Evolutionary conservation across 2,329 filamentous ascomycete genomes (phyloP), one percentile per base, ranked within the genome.

Genomic region (Verticillium dahliae): DNA sequence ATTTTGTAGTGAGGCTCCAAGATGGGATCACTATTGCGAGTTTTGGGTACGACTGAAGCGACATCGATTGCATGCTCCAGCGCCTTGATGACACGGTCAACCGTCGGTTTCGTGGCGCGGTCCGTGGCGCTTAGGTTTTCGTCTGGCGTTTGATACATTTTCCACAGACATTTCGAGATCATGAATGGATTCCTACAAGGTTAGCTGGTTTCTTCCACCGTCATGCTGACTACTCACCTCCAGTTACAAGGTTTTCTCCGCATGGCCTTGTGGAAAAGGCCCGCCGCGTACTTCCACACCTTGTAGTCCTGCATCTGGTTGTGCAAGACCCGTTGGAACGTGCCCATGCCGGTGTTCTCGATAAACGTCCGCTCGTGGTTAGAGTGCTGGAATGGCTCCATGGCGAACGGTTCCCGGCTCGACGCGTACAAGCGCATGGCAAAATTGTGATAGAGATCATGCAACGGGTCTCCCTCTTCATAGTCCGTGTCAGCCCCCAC

Each of bases 1-100:
- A 97, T 88, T 76, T 96, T 97, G 80, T 96, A 97, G 71, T 97
- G 92, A 3, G 93, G 93, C 72, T 97, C 93, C 15, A 97, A 82
- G 31, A 96, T 88, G 0, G 91, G 92, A 63, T 97, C 92, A 22
- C 82, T 87, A 70, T 81, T 78, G 14, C 83, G 77, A 4, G 82
- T 82, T 65, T 85, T 85, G 34, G 82, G 81, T 35, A 83, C 73
- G 18, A 76, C 77, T 6, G 77, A 75, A 1, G 83, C 82, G 1
- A 83, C 77, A 60, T 80, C 71, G 22, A 86, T 75, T 1, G 82
- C 76, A 62, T 77, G 78, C 65, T 85, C 81, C 2, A 86, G 76
- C 0, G 80, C 76, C 2, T 73, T 67, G n/a, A 86, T 65, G 6
- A 87, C 70, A 9, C 71, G 72, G 41, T 76, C 67, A 2, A 80